A percentile compares a stretch with the other conserved stretches of the same genome.
Conservation (phyloP, 73 alveolate genomes). For the Paramecium pentaurelia region DNA sequence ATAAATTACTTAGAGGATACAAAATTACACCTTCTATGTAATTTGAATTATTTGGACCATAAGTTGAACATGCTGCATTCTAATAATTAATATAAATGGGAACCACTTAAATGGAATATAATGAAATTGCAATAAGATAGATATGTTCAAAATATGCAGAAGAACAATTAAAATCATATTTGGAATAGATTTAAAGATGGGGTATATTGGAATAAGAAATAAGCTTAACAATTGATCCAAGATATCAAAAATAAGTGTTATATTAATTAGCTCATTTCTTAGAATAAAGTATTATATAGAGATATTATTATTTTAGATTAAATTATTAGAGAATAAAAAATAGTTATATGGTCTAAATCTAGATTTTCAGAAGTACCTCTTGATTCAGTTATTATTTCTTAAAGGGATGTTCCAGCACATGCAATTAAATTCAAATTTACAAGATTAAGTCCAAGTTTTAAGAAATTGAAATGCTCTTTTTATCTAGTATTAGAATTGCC, state of each 20-base stretch:
- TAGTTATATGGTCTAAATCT: neutral
- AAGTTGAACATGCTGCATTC: constrained; percentile 28
- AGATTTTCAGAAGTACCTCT: constrained; percentile 11
- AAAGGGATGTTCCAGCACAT: neutral
- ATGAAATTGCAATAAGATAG: neutral
- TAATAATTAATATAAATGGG: neutral
- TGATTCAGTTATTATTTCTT: neutral
- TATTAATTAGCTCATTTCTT: neutral
- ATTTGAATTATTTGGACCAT: constrained; percentile 31
- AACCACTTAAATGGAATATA: neutral
- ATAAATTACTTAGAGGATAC: constrained; percentile 68
- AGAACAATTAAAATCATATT: neutral
- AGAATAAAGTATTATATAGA: neutral
- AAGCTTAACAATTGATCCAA: neutral
- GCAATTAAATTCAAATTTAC: neutral
- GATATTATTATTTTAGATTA: neutral
- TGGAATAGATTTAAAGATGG: neutral
- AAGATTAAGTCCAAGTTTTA: neutral
- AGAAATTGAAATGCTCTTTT: neutral
- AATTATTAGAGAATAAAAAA: neutral
- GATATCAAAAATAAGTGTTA: neutral
- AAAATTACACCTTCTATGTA: constrained; percentile 8
- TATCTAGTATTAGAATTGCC: neutral
- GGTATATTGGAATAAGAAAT: neutral
- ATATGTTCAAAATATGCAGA: constrained; percentile 27